Percentiles rank a stretch among this genome's conserved stretches.
These are phyloP conservation scores for Suhomyces xylopsoci DNA, from an alignment of 805 yeast genomes.

Conservation along the genomic window DNA sequence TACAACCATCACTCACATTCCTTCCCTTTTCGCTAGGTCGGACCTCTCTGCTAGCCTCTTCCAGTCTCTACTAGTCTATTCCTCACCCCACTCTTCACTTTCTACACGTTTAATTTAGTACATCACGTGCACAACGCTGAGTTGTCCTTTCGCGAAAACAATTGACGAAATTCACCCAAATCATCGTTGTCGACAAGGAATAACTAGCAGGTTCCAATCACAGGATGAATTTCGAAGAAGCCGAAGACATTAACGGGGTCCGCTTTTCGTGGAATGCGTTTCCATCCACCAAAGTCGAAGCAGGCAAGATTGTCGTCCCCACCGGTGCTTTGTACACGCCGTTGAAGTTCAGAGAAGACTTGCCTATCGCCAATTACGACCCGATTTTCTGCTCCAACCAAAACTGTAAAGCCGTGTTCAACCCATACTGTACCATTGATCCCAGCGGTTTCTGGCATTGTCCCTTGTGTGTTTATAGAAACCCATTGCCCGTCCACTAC, in stretches of 20 bases:
- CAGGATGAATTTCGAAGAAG: conserved; percentile 40
- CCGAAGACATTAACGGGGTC: conserved; percentile 45
- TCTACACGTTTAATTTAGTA: not conserved
- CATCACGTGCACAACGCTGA: conserved; percentile 6
- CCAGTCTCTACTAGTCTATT: too few relatives aligned
- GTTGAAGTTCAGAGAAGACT: conserved; percentile 69
- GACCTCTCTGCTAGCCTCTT: too few relatives aligned
- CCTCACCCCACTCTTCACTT: not conserved
- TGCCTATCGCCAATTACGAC: conserved; percentile 78
- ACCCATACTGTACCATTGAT: conserved; percentile 83
- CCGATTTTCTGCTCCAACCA: conserved; percentile 75
- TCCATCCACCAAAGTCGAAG: conserved; percentile 86
- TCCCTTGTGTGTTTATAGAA: conserved; percentile 75
- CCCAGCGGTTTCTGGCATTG: conserved; percentile 82
- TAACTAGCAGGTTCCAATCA: not conserved
- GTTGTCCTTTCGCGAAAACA: conserved; percentile 9
- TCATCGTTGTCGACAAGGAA: not conserved
- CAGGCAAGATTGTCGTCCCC: conserved; percentile 89
- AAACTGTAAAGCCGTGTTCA: conserved; percentile 79
- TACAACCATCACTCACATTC: too few relatives aligned
- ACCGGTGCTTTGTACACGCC: conserved; percentile 96
- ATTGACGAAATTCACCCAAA: conserved; percentile 3
- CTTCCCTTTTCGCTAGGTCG: too few relatives aligned
- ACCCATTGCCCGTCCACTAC: conserved; percentile 80
- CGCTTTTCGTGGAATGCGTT: conserved; percentile 61